Evolutionary conservation across 768 basidiomycete species (phyloP), one percentile per base, ranked within the genome.

Genomic region (Solioccasus polychromus): DNA sequence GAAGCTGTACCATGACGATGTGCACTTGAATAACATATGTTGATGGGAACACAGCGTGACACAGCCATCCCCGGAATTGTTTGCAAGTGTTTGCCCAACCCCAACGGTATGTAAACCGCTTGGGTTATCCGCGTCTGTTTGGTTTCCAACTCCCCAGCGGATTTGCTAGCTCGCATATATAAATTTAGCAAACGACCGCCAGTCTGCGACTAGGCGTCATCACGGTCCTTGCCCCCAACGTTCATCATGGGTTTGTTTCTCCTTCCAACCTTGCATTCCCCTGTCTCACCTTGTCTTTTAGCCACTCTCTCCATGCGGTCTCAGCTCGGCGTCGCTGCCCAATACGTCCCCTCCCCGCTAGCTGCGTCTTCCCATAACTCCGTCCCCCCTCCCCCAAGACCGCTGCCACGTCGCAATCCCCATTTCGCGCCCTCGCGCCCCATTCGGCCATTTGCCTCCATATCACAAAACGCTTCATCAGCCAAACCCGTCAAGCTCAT

Each of bases 371-470:
- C 69, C 41, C 62, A 64, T 45, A 55, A 59, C 39, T 38, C 55
- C 32, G 55, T 50, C 61, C 57, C 57, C 62, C 71, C 60, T 44
- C 65, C 47, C 19, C 63, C 63, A 17, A 57, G 64, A 41, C 51
- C 63, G 38, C 19, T 58, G 3, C 69, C 79, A 34, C 70, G 71
- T 54, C 75, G 75, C 38, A 70, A 64, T 39, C 64, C 75, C 35
- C 68, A 76, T 6, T 91, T 92, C 62, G 78, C 83, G 5, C 67
- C 76, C 1, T 92, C 89, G 28, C 85, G 85, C 42, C 81, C 84
- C 1, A 73, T 90, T 19, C 79, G 90, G 22, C 90, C 90, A 24
- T 92, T 92, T 64, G 74, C 85, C 14, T 76, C 82, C 40, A 74
- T 88, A 51, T 63, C 63, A 44, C 61, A 64, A 46, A 56, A 45